Percentiles rank a stretch among this genome's conserved stretches.
phyloP scores from a whole-genome alignment of 768 basidiomycete genomes.

The Suillus sp. region DNA sequence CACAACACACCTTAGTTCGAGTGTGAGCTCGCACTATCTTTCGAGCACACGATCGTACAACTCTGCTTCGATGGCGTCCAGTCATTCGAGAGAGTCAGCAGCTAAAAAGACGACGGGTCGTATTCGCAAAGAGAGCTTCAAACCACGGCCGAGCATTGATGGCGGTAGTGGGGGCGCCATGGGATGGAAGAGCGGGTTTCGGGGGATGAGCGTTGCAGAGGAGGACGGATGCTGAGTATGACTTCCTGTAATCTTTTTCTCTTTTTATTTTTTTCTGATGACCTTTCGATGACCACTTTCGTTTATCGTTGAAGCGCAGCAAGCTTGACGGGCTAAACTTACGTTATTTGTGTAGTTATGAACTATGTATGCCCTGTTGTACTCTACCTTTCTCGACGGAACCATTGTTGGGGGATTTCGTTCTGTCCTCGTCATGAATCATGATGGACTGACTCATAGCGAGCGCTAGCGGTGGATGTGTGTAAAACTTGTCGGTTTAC shows the following conservation, averaged over 20 bases:
- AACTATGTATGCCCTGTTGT: constrained; percentile 8
- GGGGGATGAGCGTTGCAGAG: constrained; percentile 43
- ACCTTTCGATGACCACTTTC: not conserved
- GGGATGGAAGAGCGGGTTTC: constrained; percentile 32
- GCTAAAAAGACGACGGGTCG: constrained; percentile 49
- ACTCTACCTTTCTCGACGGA: not conserved
- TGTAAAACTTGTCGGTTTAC: not conserved
- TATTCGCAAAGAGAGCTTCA: constrained; percentile 77
- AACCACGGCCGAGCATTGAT: constrained; percentile 76
- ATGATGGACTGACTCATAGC: not conserved
- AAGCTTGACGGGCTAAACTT: not conserved
- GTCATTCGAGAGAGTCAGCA: constrained; percentile 15
- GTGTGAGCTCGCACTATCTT: constrained; percentile 8
- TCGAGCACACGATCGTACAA: not conserved
- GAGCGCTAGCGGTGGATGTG: too few species aligned
- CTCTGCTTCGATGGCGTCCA: constrained; percentile 15
- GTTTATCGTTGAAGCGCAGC: not conserved
- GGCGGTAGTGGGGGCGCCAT: constrained; percentile 22
- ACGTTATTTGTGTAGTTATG: constrained; percentile 5
- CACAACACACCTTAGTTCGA: constrained; percentile 17
- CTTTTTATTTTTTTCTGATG: not conserved
- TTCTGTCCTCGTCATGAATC: not conserved
- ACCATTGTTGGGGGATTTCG: not conserved
- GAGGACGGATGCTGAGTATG: constrained; percentile 45
- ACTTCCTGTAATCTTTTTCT: not conserved